Conservation (phyloP, 306 rosid species). For the Fagus sylvatica region DNA sequence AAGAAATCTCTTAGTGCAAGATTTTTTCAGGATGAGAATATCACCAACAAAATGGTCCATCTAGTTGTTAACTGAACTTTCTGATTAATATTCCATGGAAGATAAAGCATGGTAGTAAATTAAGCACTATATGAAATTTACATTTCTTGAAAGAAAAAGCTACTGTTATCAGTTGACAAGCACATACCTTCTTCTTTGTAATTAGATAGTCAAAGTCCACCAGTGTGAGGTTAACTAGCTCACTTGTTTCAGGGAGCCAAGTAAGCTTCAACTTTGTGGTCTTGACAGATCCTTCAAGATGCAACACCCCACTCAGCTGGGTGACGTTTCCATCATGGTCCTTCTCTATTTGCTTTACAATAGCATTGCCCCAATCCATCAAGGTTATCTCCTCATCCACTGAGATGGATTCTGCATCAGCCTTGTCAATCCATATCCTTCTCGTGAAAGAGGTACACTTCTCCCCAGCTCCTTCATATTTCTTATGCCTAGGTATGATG, state of each 20-base stretch:
- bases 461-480: slow-evolving; percentile 82
- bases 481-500: slow-evolving; percentile 86
- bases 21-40: background rate
- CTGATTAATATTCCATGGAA: background rate
- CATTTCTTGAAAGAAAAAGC: slow-evolving; percentile 9
- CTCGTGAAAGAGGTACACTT: slow-evolving; percentile 72
- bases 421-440: slow-evolving; percentile 70
- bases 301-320: slow-evolving; percentile 71
- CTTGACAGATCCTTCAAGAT: slow-evolving; percentile 91
- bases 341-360: slow-evolving; percentile 64
- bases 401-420: slow-evolving; percentile 65
- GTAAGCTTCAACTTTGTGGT: slow-evolving; percentile 89
- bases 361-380: slow-evolving; percentile 99
- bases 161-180: background rate
- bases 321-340: slow-evolving; percentile 68
- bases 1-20: background rate
- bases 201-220: slow-evolving; percentile 85
- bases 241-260: slow-evolving; percentile 80
- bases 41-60: background rate
- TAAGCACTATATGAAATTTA: slow-evolving; percentile 10
- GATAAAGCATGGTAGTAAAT: background rate
- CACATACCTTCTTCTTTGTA: slow-evolving; percentile 89
- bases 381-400: slow-evolving; percentile 81
- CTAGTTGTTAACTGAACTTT: background rate
- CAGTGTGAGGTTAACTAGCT: slow-evolving; percentile 69